A percentile compares a stretch with the other conserved stretches of the same genome.
phyloP scores from a whole-genome alignment of 148 eudicot species.

The Camellia sinensis region DNA sequence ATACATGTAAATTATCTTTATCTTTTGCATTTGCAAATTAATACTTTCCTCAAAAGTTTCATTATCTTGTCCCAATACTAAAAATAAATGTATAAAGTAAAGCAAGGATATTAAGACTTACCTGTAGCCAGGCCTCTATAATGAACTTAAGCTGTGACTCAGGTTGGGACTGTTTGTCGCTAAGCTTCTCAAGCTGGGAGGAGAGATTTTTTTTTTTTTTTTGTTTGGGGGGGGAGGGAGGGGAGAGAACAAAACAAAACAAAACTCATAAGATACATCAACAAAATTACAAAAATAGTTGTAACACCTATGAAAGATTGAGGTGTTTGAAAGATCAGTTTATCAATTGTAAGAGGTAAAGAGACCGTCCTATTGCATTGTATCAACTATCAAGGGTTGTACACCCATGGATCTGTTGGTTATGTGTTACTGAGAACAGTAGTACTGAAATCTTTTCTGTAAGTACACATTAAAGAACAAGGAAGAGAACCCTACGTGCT shows the following conservation, averaged over 20 bases:
- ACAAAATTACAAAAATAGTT: background rate
- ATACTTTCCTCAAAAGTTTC: background rate
- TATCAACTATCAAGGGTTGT: background rate
- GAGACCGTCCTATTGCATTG: background rate
- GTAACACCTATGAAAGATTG: background rate
- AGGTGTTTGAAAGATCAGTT: background rate
- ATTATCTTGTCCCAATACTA: background rate
- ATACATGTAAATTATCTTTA: background rate
- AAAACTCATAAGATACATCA: too few relatives aligned
- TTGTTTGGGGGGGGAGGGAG: background rate
- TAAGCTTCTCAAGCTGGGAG: slow-evolving; percentile 56
- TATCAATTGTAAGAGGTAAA: background rate
- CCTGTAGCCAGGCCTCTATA: slow-evolving; percentile 84
- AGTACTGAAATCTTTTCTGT: too few relatives aligned
- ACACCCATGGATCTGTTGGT: background rate
- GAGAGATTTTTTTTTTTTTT: background rate
- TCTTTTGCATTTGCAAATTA: slow-evolving; percentile 1
- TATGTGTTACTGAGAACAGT: too few relatives aligned
- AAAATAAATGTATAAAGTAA: background rate
- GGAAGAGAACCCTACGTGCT: too few relatives aligned
- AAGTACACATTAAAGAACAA: too few relatives aligned
- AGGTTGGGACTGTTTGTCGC: slow-evolving; percentile 60
- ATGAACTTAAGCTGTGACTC: slow-evolving; percentile 76
- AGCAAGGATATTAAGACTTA: slow-evolving; percentile 8
- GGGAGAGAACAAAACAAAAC: background rate